Evolutionary conservation across 2,329 filamentous ascomycete species (phyloP), one percentile per base, ranked within the genome.

Genomic region (Pezizomycotina sp.): DNA sequence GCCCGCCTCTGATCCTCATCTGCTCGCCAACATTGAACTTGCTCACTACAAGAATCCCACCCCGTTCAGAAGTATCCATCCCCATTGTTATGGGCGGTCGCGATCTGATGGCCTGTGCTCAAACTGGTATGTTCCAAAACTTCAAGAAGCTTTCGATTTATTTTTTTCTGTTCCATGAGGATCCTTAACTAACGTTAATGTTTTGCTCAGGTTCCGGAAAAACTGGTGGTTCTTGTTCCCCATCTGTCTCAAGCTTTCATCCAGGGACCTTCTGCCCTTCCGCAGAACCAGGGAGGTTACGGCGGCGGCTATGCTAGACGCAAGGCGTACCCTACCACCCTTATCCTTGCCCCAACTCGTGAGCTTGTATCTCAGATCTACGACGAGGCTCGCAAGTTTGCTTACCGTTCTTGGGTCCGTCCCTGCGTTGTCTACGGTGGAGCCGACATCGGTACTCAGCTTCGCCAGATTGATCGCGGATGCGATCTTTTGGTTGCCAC

Each of bases 311-410:
- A 81, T 51, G 81, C 80, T 50, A 86, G 89, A 53, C 84, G 89
- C 63, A 95, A 95, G 70, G 89, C 89, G 18, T 92, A 91, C 61
- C 89, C 89, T 35, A 98, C 89, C 14, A 91, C 89, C 12, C 63
- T 98, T 55, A 92, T 98, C 51, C 71, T 98, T 44, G 89, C 89
- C 43, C 89, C 89, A 25, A 98, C 89, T 39, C 86, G 89, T 69
- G 89, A 98, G 68, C 71, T 98, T 58, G 89, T 95, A 34, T 95
- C 89, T 48, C 89, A 98, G 63, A 98, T 98, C 55, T 95, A 78
- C 62, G 89, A 98, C 0, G 89, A 98, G 65, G 64, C 89, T 45
- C 82, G 89, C 64, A 98, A 98, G 64, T 98, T 98, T 53, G 77
- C 86, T 50, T 98, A 98, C 66, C 82, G 89, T 54, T 95, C 89